Evolutionary conservation across 2,329 filamentous ascomycete genomes (phyloP), one percentile per base, ranked within the genome.

Genomic region (Sordariomycetes sp.): DNA sequence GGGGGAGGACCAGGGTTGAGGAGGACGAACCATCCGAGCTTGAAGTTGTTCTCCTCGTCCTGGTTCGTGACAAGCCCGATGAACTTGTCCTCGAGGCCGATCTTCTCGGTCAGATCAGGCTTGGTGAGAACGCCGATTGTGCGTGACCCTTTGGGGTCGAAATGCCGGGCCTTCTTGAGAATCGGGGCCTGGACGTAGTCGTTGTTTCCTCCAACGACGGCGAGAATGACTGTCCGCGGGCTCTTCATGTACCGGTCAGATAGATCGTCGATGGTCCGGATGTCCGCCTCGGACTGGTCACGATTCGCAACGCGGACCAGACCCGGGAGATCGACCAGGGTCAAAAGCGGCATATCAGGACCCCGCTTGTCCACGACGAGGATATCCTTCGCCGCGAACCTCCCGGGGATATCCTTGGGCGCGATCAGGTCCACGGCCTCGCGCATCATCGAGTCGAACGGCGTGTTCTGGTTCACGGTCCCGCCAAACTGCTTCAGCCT

Each of bases 251-350:
- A 82, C 32, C 72, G 72, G 8, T 80, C 76, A 12, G 76, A 79
- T 1, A 85, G 68, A 0, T 71, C 62, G 34, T 79, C 75, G 54
- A 83, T 80, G 2, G 79, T 76, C 60, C 74, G 69, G 58, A 79
- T 79, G 51, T 83, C 81, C 24, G 74, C 70, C 34, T 75, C 71
- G 1, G 77, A 79, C 64, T 83, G 79, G 58, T 79, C 74, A 34
- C 74, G 72, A 61, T 78, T 81, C 62, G 75, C 76, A 10, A 81
- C 77, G 35, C 75, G 73, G 32, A 84, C 78, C 1, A 86, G 69
- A 1, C 83, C 82, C 0, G 82, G 83, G 37, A 86, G 71, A 66
- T 86, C 83, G 8, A 86, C 80, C 1, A 86, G 73, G 0, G 81
- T 86, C 51, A 86, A 68, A 18, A 85, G 74, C 1, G 81, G 80